phyloP scores from a whole-genome alignment of 345 rosid species.

The Syzygium oleosum region DNA sequence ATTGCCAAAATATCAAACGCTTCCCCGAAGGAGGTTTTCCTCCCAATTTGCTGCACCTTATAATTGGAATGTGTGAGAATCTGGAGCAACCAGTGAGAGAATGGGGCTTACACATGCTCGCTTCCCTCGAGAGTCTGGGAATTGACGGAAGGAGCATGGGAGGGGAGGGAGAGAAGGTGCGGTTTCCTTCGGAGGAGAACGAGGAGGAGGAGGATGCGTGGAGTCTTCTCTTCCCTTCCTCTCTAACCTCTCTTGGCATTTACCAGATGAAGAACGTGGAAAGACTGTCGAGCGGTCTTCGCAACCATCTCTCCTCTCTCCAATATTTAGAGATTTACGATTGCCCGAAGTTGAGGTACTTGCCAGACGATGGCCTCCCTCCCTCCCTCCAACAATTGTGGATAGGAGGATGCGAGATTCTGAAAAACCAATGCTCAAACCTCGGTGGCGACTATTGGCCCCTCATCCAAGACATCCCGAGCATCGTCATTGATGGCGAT shows the following conservation, averaged over 20 bases:
- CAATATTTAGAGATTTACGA: fast-evolving
- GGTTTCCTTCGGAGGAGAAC: too few relatives aligned
- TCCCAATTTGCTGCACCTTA: neutral
- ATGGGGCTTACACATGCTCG: neutral
- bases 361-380: neutral
- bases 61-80: neutral
- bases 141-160: neutral
- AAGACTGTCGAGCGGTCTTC: neutral
- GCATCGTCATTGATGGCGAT: fast-evolving
- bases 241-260: neutral
- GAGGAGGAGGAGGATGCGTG: neutral
- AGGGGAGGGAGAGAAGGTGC: too few relatives aligned
- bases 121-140: fast-evolving
- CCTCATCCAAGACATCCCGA: neutral
- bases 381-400: fast-evolving
- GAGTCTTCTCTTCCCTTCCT: neutral
- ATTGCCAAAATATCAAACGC: neutral
- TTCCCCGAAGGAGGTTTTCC: neutral
- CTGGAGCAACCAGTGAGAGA: neutral
- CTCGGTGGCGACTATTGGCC: neutral
- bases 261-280: neutral
- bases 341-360: neutral
- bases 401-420: fast-evolving
- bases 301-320: neutral
- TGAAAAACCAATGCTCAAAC: neutral